Evolutionary conservation across 352 stramenopile genomes (phyloP), one percentile per base, ranked within the genome.

Genomic region (Globisporangium iwayamae): DNA sequence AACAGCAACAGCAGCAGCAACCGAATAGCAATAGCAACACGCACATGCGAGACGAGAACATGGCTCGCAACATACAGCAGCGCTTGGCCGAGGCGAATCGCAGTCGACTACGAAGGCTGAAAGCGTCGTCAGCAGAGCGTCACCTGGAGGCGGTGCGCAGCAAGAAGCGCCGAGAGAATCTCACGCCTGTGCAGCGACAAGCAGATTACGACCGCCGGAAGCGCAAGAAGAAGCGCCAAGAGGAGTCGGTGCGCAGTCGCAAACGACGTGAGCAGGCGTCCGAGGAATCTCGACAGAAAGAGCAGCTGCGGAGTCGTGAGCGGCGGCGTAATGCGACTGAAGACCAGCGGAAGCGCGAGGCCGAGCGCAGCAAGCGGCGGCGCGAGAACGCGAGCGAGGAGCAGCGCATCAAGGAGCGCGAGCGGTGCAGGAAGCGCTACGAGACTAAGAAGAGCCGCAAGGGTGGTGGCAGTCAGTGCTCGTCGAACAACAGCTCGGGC

Each of bases 351-450:
- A 58, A 78, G 54, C 70, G 77, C n/a, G 83, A 92, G 50, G 83
- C 83, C 0, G 67, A 87, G 51, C 70, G 83, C 0, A 90, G 81
- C 63, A 76, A 78, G 11, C 62, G 68, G 38, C 74, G 83, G 22
- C 75, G 83, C 2, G 67, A 86, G 28, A 86, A 85, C 53, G 79
- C 81, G 2, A 86, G 81, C 1, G 78, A 92, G 28, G 78, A 84
- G 16, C 83, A 92, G 47, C 76, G 76, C 34, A 6, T 74, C 2
- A 76, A 75, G 22, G 83, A 92, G 56, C 79, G 79, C 4, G 83
- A 92, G 53, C 83, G 83, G 7, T 92, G 81, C 58, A 78, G 79
- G 0, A 76, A 74, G 46, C 79, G 83, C 11, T 92, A 92, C 53
- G 81, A 92, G 41, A 38, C 63, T 7, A 83, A 83, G 61, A 92